phyloP scores from a whole-genome alignment of 2,329 filamentous ascomycete genomes.

The Cladosporium cucumerinum region DNA sequence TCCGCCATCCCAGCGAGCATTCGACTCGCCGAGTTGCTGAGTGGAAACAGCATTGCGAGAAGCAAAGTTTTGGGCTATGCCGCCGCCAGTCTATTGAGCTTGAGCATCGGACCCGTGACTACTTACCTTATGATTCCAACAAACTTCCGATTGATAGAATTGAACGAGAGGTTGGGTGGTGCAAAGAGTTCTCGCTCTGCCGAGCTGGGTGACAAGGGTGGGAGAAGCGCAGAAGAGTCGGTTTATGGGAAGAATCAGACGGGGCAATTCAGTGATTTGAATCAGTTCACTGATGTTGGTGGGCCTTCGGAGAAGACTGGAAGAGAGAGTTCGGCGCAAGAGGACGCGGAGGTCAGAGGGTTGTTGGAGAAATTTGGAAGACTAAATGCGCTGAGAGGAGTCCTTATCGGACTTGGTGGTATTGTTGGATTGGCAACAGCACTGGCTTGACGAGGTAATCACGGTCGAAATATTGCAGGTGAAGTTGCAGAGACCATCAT shows the following conservation, averaged over 20 bases:
- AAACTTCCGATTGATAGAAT: constrained; percentile 30
- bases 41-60: constrained; percentile 14
- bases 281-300: constrained; percentile 27
- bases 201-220: constrained; percentile 14
- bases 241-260: constrained; percentile 23
- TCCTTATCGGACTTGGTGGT: constrained; percentile 27
- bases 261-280: constrained; percentile 25
- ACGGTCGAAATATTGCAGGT: neutral
- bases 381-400: constrained; percentile 26
- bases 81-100: constrained; percentile 22
- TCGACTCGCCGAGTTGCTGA: constrained; percentile 16
- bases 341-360: constrained; percentile 38
- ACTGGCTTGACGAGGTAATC: neutral
- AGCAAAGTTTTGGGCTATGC: neutral
- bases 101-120: constrained; percentile 28
- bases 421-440: constrained; percentile 21
- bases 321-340: constrained; percentile 38
- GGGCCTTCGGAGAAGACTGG: constrained; percentile 31
- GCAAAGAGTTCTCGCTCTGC: constrained; percentile 24
- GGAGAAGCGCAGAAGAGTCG: constrained; percentile 25
- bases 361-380: constrained; percentile 32
- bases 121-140: constrained; percentile 25
- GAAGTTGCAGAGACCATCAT: neutral
- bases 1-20: constrained; percentile 19
- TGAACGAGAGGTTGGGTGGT: constrained; percentile 28